phyloP scores from a whole-genome alignment of 768 basidiomycete genomes.

The Rhodotorula babjevae region DNA sequence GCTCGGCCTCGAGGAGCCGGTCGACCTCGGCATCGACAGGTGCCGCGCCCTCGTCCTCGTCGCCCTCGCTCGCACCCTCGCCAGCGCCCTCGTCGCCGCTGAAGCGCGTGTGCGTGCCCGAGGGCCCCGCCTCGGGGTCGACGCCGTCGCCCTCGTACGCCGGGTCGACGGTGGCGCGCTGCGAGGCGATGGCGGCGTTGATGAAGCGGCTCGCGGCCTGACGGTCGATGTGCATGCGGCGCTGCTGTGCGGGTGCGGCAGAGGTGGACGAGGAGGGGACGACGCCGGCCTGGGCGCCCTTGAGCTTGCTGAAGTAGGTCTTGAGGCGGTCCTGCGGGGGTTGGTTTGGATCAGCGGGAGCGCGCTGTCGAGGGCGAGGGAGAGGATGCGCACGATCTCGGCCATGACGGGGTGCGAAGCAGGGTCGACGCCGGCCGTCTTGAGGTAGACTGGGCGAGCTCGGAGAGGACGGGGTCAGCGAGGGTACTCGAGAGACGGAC shows the following conservation, averaged over 20 bases:
- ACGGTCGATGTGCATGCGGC: constrained; percentile 61
- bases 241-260: constrained; percentile 45
- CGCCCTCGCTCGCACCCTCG: background rate
- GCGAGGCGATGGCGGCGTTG: constrained; percentile 48
- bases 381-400: constrained; percentile 52
- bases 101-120: constrained; percentile 31
- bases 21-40: constrained; percentile 56
- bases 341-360: background rate
- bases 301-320: constrained; percentile 77
- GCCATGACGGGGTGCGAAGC: constrained; percentile 67
- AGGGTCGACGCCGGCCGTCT: constrained; percentile 72
- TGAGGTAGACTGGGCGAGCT: constrained; percentile 63
- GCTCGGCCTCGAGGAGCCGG: constrained; percentile 53
- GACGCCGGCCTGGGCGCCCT: constrained; percentile 62
- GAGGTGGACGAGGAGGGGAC: constrained; percentile 52
- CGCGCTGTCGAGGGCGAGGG: constrained; percentile 31
- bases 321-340: constrained; percentile 59
- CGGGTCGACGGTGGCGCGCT: constrained; percentile 18
- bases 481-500: background rate
- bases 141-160: constrained; percentile 7
- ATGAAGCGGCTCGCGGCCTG: constrained; percentile 76
- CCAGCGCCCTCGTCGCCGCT: constrained; percentile 49
- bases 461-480: background rate
- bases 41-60: background rate
- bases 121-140: constrained; percentile 7